Base-by-base conservation (phyloP, 108 stramenopile genomes). In the Fragilaria crotonensis region DNA sequence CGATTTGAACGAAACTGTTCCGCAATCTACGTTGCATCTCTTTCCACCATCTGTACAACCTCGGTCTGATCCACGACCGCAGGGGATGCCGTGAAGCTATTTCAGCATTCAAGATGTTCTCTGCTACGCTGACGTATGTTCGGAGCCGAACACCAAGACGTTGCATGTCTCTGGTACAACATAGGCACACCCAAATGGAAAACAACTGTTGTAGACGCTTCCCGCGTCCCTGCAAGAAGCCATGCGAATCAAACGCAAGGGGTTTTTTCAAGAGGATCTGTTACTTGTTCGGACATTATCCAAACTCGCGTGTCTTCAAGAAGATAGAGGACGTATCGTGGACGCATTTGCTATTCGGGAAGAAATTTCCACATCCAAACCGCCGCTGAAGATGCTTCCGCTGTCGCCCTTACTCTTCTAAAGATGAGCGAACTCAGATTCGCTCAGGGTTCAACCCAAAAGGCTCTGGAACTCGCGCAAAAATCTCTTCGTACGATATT, bases 21-120 rank as follows among this genome's bases (percentile, higher is more conserved):
- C 72, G 0, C 21, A 59, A 2, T 68, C 67, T n/a, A 50, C 67
- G 29, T 56, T 68, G 49, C 72, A 78, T 48, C 52, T 78, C 14
- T 65, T 54, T 66, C 68, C 28, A 78, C 77, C 1, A 73, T 78
- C 3, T 78, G 71, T 78, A 78, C 67, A 78, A 78, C 57, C 61
- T 78, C 9, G 77, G 77, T 20, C 49, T 78, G 23, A 78, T 78
- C 33, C 71, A 73, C 30, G 77, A 72, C 52, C 67, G 64, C 59
- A 68, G 66, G 59, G 68, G 68, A 36, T 33, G 68, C 25, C 67
- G 32, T 1, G 71, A 78, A 27, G 77, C 77, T 21, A 73, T 78
- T 19, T 30, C 25, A 45, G 64, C 72, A 17, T 78, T 78, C 45
- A 59, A 64, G 27, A 73, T 70, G 68, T 72, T 72, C 3, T 57